A percentile compares a stretch with the other conserved stretches of the same genome.
These are phyloP conservation scores for Epichloe sibirici DNA, from an alignment of 2,329 filamentous ascomycete species.

Conservation along the genomic window DNA sequence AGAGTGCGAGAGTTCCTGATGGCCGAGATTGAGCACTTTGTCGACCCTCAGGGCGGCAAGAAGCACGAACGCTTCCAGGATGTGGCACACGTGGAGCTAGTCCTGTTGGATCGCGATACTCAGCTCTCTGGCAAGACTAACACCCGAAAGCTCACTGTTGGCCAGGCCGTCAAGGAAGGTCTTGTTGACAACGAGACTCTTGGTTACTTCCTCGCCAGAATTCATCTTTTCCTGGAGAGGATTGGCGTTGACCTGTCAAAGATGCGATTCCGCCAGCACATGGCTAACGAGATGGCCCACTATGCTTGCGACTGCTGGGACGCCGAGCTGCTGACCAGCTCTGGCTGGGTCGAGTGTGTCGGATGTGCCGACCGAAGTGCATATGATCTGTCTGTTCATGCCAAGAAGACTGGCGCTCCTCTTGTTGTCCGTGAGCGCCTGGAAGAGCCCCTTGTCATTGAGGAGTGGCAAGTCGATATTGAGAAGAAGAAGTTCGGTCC, in stretches of 20 bases:
- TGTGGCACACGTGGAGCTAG: conserved; percentile 71
- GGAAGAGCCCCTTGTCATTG: conserved; percentile 63
- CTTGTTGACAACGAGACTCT: conserved; percentile 95
- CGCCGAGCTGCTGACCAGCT: conserved; percentile 79
- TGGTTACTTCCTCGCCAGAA: conserved; percentile 92
- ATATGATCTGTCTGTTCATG: conserved; percentile 86
- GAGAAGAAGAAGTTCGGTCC: conserved; percentile 96
- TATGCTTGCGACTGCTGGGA: conserved; percentile 98
- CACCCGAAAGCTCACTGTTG: conserved; percentile 62
- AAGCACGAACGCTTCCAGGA: conserved; percentile 82
- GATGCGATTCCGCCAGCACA: conserved; percentile 93
- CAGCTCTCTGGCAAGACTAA: conserved; percentile 79
- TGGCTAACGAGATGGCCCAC: conserved; percentile 69
- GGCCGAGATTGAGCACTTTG: conserved; percentile 98
- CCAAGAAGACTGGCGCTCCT: conserved; percentile 80
- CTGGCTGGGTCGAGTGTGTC: conserved; percentile 97
- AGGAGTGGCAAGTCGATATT: conserved; percentile 80
- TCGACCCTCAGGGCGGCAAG: conserved; percentile 90
- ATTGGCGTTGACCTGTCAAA: conserved; percentile 81
- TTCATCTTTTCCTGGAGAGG: conserved; percentile 78
- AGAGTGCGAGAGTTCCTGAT: conserved; percentile 96
- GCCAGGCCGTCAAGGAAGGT: conserved; percentile 69
- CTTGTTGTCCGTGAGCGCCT: conserved; percentile 75
- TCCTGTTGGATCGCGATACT: conserved; percentile 71
- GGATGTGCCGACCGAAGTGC: conserved; percentile 93